Conservation (phyloP, 306 rosid species). For the Gastrolobium villosum region DNA sequence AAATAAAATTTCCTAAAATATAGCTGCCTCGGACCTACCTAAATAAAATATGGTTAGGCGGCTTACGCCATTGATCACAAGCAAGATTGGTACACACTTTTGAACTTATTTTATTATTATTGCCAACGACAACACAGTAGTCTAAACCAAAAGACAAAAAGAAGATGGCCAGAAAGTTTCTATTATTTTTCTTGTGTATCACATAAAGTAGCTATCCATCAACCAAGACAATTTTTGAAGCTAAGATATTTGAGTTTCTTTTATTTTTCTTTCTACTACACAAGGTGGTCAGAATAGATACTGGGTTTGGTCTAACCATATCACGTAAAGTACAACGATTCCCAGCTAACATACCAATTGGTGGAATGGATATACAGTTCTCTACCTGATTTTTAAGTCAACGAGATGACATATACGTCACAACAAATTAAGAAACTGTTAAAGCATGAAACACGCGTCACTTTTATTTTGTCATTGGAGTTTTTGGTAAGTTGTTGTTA, state of each 20-base stretch:
- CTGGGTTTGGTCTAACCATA: constrained; percentile 58
- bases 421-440: constrained; percentile 39
- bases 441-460: neutral
- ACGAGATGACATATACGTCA: constrained; percentile 47
- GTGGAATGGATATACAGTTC: constrained; percentile 40
- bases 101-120: no score
- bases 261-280: neutral
- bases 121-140: no score
- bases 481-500: constrained; percentile 41
- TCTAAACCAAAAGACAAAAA: constrained; percentile 28
- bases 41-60: no score
- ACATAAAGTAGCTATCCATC: constrained; percentile 51
- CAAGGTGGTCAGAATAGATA: constrained; percentile 44
- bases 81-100: no score
- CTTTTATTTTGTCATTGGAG: constrained; percentile 23
- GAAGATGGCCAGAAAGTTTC: constrained; percentile 50
- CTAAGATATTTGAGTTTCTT: constrained; percentile 21
- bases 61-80: no score
- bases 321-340: constrained; percentile 54
- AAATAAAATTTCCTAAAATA: no score
- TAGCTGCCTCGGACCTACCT: no score
- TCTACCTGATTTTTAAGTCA: constrained; percentile 48
- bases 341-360: constrained; percentile 49
- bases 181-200: constrained; percentile 49
- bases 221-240: constrained; percentile 34